A percentile compares a stretch with the other conserved stretches of the same genome.
Evolutionary conservation across 1,139 yeast genomes (phyloP).

Genomic region (Magnusiomyces clavatus): DNA sequence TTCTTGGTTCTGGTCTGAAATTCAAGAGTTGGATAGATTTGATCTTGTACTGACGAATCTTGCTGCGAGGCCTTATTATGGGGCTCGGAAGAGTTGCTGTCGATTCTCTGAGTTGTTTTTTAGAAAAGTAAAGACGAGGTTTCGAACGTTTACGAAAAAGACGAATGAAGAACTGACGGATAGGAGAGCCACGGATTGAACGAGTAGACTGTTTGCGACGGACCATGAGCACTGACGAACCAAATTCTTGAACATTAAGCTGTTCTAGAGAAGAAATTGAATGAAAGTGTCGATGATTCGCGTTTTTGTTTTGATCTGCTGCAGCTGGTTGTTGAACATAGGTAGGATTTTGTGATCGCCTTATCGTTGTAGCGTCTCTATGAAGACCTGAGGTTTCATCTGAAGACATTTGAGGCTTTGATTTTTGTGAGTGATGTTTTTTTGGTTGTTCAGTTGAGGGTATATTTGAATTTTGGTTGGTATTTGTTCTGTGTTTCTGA

Average conservation of each 20-base stretch:
- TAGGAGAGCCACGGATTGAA: constrained; percentile 19
- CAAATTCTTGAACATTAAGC: constrained; percentile 13
- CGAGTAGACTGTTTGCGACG: constrained; percentile 19
- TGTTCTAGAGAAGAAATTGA: constrained; percentile 9
- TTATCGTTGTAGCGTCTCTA: too few relatives aligned
- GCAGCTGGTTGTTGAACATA: too few relatives aligned
- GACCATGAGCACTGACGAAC: constrained; percentile 10
- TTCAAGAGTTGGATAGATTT: constrained; percentile 7
- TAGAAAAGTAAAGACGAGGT: constrained; percentile 17
- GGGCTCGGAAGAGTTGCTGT: not conserved
- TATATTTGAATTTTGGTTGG: too few relatives aligned
- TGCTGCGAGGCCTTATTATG: not conserved
- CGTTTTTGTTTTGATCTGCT: too few relatives aligned
- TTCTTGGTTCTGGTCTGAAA: constrained; percentile 6
- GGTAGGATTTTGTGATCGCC: too few relatives aligned
- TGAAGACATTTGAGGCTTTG: too few relatives aligned
- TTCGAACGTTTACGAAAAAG: constrained; percentile 19
- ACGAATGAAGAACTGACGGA: constrained; percentile 19
- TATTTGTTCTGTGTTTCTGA: too few relatives aligned
- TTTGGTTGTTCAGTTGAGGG: too few relatives aligned
- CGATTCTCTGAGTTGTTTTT: constrained; percentile 18
- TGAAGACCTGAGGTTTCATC: too few relatives aligned
- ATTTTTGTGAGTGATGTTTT: too few relatives aligned
- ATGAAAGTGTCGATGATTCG: not conserved
- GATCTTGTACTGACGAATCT: constrained; percentile 6